Percentiles rank a stretch among this genome's conserved stretches.
These are phyloP conservation scores for Baorangia bicolor DNA, from an alignment of 768 basidiomycete species.

Conservation along the genomic window DNA sequence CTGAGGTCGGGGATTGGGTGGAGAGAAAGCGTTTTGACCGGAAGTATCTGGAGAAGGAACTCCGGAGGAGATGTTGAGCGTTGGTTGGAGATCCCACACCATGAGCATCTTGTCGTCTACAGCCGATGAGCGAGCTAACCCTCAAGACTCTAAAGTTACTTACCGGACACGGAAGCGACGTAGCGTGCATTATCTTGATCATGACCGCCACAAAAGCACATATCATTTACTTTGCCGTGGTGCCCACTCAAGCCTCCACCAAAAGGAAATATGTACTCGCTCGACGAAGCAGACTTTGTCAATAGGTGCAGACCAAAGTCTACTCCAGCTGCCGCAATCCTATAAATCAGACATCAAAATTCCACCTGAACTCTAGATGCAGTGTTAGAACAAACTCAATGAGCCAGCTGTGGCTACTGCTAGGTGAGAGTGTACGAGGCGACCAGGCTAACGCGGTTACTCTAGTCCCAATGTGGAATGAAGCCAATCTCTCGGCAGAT, in stretches of 20 bases:
- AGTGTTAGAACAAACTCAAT: slow-evolving; percentile 55
- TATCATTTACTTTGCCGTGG: slow-evolving; percentile 73
- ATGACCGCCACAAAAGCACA: slow-evolving; percentile 77
- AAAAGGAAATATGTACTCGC: slow-evolving; percentile 63
- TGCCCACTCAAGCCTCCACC: slow-evolving; percentile 82
- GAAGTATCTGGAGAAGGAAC: slow-evolving; percentile 34
- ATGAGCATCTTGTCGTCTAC: slow-evolving; percentile 81
- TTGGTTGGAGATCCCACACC: slow-evolving; percentile 82
- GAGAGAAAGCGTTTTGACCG: slow-evolving; percentile 30
- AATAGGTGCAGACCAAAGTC: slow-evolving; percentile 74
- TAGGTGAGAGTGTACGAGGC: slow-evolving; percentile 63
- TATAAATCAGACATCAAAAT: slow-evolving; percentile 30
- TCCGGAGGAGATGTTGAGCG: slow-evolving; percentile 42
- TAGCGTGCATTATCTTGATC: slow-evolving; percentile 67
- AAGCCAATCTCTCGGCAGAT: slow-evolving; percentile 53
- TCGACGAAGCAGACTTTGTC: slow-evolving; percentile 48
- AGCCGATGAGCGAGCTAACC: neutral
- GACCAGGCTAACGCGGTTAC: slow-evolving; percentile 82
- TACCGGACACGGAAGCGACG: slow-evolving; percentile 80
- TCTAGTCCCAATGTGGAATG: slow-evolving; percentile 69
- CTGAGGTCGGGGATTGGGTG: slow-evolving; percentile 47
- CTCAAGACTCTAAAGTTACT: slow-evolving; percentile 1
- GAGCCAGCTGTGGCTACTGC: slow-evolving; percentile 61
- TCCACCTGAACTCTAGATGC: neutral
- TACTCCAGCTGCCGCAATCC: slow-evolving; percentile 64